Conservation (phyloP, 164 flowering plant genomes). For the Echeveria elegans region DNA sequence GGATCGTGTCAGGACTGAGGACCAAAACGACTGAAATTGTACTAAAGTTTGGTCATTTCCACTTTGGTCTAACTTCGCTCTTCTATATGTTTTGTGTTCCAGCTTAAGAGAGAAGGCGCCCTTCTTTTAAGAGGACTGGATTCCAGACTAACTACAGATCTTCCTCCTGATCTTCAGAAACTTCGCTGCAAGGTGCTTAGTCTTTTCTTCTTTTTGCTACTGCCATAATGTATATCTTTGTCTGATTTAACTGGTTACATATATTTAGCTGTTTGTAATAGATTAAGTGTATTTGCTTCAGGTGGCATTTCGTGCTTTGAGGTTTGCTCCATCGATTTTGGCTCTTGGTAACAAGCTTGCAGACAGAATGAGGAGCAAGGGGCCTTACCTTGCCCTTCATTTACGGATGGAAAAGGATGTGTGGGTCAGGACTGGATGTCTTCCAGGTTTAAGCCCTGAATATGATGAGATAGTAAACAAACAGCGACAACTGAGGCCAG, state of each 20-base stretch:
- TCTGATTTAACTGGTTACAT: too few species aligned
- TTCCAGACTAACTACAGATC: conserved; percentile 91
- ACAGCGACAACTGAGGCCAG: conserved; percentile 68
- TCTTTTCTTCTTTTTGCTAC: too few species aligned
- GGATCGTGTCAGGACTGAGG: too few species aligned
- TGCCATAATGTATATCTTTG: too few species aligned
- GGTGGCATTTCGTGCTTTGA: conserved; percentile 94
- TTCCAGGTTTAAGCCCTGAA: conserved; percentile 71
- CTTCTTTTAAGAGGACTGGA: conserved; percentile 84
- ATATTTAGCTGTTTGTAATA: too few species aligned
- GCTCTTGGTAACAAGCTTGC: conserved; percentile 82
- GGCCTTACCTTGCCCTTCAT: conserved; percentile 92
- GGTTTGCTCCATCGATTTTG: conserved; percentile 60
- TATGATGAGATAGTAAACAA: conserved; percentile 61
- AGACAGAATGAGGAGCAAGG: conserved; percentile 77
- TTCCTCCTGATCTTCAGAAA: conserved; percentile 91
- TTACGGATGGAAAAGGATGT: conserved; percentile 97
- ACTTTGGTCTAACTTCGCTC: neutral
- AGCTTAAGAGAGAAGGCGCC: conserved; percentile 83
- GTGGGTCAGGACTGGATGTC: conserved; percentile 98
- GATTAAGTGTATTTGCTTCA: too few species aligned
- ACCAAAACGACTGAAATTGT: too few species aligned
- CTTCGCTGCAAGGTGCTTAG: conserved; percentile 87
- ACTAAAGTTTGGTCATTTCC: too few species aligned
- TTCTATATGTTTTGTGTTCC: conserved; percentile 22